Conservation (phyloP, 331 rosid species). For the Quercus phellos region DNA sequence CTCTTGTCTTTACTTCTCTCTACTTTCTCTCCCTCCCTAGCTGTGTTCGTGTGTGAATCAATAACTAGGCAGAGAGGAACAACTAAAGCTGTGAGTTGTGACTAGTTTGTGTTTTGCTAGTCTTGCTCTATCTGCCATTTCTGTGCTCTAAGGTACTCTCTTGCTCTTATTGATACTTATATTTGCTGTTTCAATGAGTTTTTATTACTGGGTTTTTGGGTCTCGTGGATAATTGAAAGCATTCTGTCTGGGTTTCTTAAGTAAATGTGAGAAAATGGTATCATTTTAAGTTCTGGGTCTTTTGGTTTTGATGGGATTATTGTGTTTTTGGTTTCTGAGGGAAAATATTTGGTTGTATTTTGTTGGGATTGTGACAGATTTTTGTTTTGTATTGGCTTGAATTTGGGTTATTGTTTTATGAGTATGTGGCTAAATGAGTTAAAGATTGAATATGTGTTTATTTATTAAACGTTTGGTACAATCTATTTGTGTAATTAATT, state of each 20-base stretch:
- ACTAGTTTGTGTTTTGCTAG: background rate
- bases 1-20: background rate
- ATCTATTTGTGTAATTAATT: background rate
- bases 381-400: slow-evolving; percentile 17
- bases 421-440: slow-evolving; percentile 3
- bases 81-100: background rate
- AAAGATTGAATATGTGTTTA: slow-evolving; percentile 1
- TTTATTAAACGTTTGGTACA: slow-evolving; percentile 17
- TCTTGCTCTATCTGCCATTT: background rate
- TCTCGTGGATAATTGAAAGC: background rate
- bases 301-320: slow-evolving; percentile 7
- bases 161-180: background rate
- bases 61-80: background rate
- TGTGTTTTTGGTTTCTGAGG: slow-evolving; percentile 20
- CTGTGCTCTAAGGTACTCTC: background rate
- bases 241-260: slow-evolving; percentile 26
- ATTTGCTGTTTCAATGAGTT: slow-evolving; percentile 6
- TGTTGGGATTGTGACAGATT: slow-evolving; percentile 34
- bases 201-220: slow-evolving; percentile 15
- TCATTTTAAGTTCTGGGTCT: background rate
- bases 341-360: slow-evolving; percentile 2
- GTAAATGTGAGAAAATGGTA: slow-evolving; percentile 11
- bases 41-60: background rate
- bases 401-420: slow-evolving; percentile 19
- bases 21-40: slow-evolving; percentile 11